phyloP scores from a whole-genome alignment of 1,139 yeast species.

The Scheffersomyces stambukii region DNA sequence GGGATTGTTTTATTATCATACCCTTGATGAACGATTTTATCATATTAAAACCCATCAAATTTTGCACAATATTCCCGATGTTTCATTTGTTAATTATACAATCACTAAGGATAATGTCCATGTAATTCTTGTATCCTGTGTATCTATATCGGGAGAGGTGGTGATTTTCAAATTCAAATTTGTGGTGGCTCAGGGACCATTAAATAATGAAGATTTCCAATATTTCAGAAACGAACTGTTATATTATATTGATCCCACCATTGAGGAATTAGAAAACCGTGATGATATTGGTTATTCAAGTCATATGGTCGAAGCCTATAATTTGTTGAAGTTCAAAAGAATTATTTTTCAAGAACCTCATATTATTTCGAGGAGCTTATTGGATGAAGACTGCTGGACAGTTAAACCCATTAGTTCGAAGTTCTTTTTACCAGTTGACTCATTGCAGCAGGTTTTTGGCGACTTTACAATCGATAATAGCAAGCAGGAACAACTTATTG shows the following conservation, averaged over 20 bases:
- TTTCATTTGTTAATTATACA: slow-evolving; percentile 19
- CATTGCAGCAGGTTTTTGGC: slow-evolving; percentile 47
- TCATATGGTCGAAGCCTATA: slow-evolving; percentile 4
- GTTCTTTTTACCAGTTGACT: slow-evolving; percentile 47
- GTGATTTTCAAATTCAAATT: slow-evolving; percentile 35
- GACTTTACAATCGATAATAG: slow-evolving; percentile 33
- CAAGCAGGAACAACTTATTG: slow-evolving; percentile 20
- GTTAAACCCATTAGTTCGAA: slow-evolving; percentile 32
- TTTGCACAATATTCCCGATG: slow-evolving; percentile 58
- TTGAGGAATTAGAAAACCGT: slow-evolving; percentile 22
- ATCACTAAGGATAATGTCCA: slow-evolving; percentile 13
- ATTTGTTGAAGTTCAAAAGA: slow-evolving; percentile 17
- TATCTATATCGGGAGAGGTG: slow-evolving; percentile 49
- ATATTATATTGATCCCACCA: slow-evolving; percentile 28
- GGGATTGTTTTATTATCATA: slow-evolving; percentile 35
- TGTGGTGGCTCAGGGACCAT: slow-evolving; percentile 24
- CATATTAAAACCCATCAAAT: slow-evolving; percentile 39
- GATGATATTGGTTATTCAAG: slow-evolving; percentile 12
- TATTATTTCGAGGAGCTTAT: slow-evolving; percentile 24
- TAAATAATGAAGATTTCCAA: slow-evolving; percentile 15
- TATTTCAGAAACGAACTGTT: slow-evolving; percentile 11
- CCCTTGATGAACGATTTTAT: slow-evolving; percentile 23
- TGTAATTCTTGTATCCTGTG: slow-evolving; percentile 29
- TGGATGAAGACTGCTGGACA: slow-evolving; percentile 59
- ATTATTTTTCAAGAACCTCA: slow-evolving; percentile 21